Conservation (phyloP, 768 basidiomycete genomes). For the Pulveroboletus sp. region DNA sequence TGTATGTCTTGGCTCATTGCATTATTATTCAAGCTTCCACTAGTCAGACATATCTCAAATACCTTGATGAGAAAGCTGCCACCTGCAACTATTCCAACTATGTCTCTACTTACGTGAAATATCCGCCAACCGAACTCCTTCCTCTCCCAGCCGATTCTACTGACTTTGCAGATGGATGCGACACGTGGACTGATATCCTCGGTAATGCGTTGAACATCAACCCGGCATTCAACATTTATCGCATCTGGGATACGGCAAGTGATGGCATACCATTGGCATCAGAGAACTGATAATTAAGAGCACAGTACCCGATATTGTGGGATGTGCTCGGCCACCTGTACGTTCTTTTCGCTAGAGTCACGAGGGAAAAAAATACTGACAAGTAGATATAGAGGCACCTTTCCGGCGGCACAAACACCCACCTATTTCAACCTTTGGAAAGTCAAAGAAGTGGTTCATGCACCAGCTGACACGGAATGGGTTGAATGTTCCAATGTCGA, state of each 20-base stretch:
- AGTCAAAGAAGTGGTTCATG: conserved; percentile 67
- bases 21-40: too few relatives aligned
- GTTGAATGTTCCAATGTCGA: conserved; percentile 54
- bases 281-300: not conserved
- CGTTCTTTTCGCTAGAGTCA: conserved; percentile 13
- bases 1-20: too few relatives aligned
- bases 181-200: conserved; percentile 67
- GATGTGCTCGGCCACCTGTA: conserved; percentile 80
- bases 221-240: conserved; percentile 77
- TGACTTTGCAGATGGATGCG: conserved; percentile 49
- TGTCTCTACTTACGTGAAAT: too few relatives aligned
- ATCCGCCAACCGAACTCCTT: conserved; percentile 55
- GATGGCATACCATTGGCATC: not conserved
- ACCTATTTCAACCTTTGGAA: conserved; percentile 69
- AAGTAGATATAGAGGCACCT: conserved; percentile 46
- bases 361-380: not conserved
- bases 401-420: conserved; percentile 53
- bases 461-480: conserved; percentile 61
- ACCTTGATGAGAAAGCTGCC: too few relatives aligned
- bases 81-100: too few relatives aligned
- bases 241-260: conserved; percentile 67
- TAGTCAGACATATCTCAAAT: too few relatives aligned
- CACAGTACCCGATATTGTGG: too few relatives aligned
- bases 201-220: conserved; percentile 59
- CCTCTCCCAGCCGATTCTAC: conserved; percentile 63